phyloP scores from a whole-genome alignment of 169 alveolate species.

The Cryptosporidium tyzzeri region DNA sequence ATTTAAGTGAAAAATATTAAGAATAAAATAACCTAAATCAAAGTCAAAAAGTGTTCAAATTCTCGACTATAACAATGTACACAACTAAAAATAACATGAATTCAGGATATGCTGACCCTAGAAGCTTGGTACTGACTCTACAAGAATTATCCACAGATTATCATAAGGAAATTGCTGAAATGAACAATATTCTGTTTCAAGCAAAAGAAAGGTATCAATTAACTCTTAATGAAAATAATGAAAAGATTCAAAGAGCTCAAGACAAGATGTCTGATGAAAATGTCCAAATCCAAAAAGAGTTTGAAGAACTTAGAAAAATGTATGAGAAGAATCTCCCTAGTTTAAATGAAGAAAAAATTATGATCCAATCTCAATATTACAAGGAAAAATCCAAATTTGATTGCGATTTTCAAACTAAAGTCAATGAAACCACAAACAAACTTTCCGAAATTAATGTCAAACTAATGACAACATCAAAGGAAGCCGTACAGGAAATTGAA shows the following conservation, averaged over 20 bases:
- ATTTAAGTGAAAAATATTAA: background rate
- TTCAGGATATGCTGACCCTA: conserved; percentile 20
- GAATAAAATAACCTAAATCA: background rate
- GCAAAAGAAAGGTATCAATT: conserved; percentile 56
- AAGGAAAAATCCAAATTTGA: conserved; percentile 64
- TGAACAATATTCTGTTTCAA: conserved; percentile 41
- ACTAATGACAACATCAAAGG: conserved; percentile 7
- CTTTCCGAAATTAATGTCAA: conserved; percentile 55
- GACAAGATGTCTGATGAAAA: conserved; percentile 68
- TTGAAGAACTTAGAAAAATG: conserved; percentile 65
- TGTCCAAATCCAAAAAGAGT: conserved; percentile 19
- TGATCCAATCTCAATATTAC: conserved; percentile 50
- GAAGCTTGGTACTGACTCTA: conserved; percentile 28
- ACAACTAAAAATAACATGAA: background rate
- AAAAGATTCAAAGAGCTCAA: conserved; percentile 56
- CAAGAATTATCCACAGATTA: conserved; percentile 60
- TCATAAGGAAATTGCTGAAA: conserved; percentile 62
- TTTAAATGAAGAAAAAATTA: conserved; percentile 43
- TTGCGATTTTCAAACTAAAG: conserved; percentile 42
- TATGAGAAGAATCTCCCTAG: conserved; percentile 54
- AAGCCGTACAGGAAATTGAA: conserved; percentile 42
- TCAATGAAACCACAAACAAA: conserved; percentile 34
- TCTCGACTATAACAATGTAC: background rate
- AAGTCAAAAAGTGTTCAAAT: background rate
- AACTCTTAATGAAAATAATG: conserved; percentile 41